Percentiles rank a stretch among this genome's conserved stretches.
These are phyloP conservation scores for Stereum hirsutum DNA, from an alignment of 1,284 basidiomycete species.

Conservation along the genomic window DNA sequence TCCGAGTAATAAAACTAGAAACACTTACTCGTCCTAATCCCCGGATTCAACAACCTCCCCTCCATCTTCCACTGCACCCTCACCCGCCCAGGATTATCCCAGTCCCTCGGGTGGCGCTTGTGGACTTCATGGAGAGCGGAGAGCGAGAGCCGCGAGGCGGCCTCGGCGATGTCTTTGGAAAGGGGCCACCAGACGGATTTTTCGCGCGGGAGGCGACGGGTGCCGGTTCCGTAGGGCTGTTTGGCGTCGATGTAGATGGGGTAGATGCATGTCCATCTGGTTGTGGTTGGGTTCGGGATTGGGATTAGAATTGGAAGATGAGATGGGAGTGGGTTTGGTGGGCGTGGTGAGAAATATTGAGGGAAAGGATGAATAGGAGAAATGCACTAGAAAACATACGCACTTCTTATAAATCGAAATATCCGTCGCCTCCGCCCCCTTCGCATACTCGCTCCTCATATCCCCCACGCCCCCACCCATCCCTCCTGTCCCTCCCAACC, in stretches of 20 bases:
- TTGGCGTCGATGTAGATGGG: constrained; percentile 98
- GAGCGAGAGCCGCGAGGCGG: constrained; percentile 68
- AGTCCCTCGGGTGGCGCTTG: constrained; percentile 89
- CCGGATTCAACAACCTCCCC: constrained; percentile 59
- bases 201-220: constrained; percentile 72
- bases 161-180: constrained; percentile 86
- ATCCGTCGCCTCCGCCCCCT: constrained; percentile 44
- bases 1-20: constrained; percentile 1
- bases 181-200: constrained; percentile 92
- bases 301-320: constrained; percentile 5
- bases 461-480: no score
- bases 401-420: constrained; percentile 75
- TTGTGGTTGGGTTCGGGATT: background rate
- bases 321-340: constrained; percentile 7
- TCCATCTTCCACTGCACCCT: constrained; percentile 88
- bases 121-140: constrained; percentile 80
- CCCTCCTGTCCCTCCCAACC: no score
- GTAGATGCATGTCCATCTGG: constrained; percentile 90
- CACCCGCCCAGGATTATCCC: constrained; percentile 93
- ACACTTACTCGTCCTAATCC: constrained; percentile 73
- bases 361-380: background rate
- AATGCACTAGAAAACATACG: constrained; percentile 20
- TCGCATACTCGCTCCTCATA: no score
- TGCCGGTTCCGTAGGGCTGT: constrained; percentile 74
- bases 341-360: constrained; percentile 3